A percentile compares a stretch with the other conserved stretches of the same genome.
phyloP scores from a whole-genome alignment of 495 filamentous ascomycete species.

The Hyaloscypha variabilis region DNA sequence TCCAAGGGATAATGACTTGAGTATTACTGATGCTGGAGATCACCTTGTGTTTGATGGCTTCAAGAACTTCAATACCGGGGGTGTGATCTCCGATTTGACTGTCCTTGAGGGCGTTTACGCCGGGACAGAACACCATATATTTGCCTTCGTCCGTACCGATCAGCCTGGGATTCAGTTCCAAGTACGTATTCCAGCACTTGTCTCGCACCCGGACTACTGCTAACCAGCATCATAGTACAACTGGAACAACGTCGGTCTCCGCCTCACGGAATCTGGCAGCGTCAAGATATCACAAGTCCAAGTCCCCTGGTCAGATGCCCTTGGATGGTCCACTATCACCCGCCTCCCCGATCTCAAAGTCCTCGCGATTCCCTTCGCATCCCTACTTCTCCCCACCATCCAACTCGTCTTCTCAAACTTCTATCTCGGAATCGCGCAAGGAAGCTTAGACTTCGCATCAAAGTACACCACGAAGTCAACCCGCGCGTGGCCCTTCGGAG shows the following conservation, averaged over 20 bases:
- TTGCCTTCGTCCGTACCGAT: constrained; percentile 53
- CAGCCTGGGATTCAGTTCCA: constrained; percentile 58
- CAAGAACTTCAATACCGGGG: constrained; percentile 66
- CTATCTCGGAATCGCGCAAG: constrained; percentile 61
- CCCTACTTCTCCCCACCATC: constrained; percentile 58
- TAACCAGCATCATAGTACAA: constrained; percentile 46
- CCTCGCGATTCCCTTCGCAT: constrained; percentile 51
- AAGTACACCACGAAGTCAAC: constrained; percentile 54
- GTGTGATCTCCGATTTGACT: constrained; percentile 62
- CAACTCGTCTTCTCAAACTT: constrained; percentile 66
- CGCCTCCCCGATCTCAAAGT: constrained; percentile 48
- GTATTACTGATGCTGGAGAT: constrained; percentile 52
- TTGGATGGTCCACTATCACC: constrained; percentile 53
- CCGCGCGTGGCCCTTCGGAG: constrained; percentile 61
- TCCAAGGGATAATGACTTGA: constrained; percentile 59
- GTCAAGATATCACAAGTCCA: constrained; percentile 58
- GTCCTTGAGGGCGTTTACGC: constrained; percentile 61
- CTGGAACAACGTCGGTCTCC: constrained; percentile 64
- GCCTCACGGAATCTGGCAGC: constrained; percentile 61
- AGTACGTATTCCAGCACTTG: constrained; percentile 5
- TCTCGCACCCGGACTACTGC: not conserved
- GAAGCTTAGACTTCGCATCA: constrained; percentile 49
- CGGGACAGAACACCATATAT: constrained; percentile 59
- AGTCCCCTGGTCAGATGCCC: constrained; percentile 57
- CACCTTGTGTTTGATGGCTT: constrained; percentile 57